Base-by-base conservation (phyloP, 257 asterid species). In the Solanum lignicaule region DNA sequence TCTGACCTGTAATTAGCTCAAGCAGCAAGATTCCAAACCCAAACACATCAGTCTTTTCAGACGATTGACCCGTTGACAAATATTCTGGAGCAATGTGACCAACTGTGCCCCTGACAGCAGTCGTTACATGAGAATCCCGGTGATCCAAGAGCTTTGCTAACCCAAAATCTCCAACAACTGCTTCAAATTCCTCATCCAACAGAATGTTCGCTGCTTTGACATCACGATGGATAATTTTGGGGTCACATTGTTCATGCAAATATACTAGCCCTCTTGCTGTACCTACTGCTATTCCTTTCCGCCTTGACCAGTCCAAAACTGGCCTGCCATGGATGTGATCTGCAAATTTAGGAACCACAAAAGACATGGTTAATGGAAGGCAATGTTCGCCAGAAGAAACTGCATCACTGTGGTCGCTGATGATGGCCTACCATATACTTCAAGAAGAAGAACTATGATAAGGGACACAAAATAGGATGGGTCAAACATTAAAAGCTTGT, bases 171-270 rank as follows among this genome's bases (percentile, higher is more conserved):
- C 92, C 92, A 16, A 90, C 89, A 14, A 90, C 89, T 20, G 92
- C 92, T 39, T 90, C 92, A 58, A 81, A 88, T 33, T 88, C 86
- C 29, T 86, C 88, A 36, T 90, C 92, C 46, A 90, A 86, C 84
- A 90, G 85, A 16, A 90, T 75, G 43, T 90, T 90, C n/a, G 92
- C 92, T 35, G 92, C 92, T 87, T 90, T 90, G 14, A 90, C 92
- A 76, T 90, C 91, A n/a, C 92, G 71, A 86, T 90, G 92, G 27
- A 90, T 90, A 39, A 90, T 88, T 87, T 88, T 88, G 16, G 92
- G 92, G 75, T 90, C 92, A 88, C 92, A 90, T 58, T 90, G 92
- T 87, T 90, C 92, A 72, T 90, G 92, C 43, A 90, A 87, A 39
- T 90, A 90, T 31, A 87, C 43, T 10, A 90, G 85, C 25, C 92